These are phyloP conservation scores for Podila epicladia DNA, from an alignment of 192 early-diverging fungal species.

Conservation along the genomic window DNA sequence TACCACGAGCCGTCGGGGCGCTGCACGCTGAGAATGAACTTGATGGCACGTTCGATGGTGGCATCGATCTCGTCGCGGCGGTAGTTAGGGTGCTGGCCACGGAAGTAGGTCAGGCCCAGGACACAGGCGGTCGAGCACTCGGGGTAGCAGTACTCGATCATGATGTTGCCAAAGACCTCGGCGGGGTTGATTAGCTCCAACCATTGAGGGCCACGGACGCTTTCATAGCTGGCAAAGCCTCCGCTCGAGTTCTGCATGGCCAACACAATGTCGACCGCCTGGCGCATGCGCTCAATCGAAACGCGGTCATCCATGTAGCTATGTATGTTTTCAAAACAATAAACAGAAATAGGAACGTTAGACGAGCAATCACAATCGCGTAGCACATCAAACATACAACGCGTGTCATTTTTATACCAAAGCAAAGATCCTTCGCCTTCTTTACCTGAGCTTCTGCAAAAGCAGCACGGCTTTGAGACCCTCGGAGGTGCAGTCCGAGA, in stretches of 20 bases:
- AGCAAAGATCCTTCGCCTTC: slow-evolving; percentile 16
- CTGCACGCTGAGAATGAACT: slow-evolving; percentile 83
- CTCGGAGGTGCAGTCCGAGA: slow-evolving; percentile 96
- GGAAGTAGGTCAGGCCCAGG: slow-evolving; percentile 84
- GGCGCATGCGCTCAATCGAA: slow-evolving; percentile 73
- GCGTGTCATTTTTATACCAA: neutral
- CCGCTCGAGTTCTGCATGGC: slow-evolving; percentile 92
- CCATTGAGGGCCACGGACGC: slow-evolving; percentile 77
- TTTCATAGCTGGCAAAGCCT: slow-evolving; percentile 95
- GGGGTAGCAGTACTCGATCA: slow-evolving; percentile 97
- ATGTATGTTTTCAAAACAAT: neutral
- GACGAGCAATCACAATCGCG: neutral
- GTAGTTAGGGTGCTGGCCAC: slow-evolving; percentile 82
- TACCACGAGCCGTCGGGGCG: slow-evolving; percentile 90
- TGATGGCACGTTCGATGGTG: slow-evolving; percentile 62
- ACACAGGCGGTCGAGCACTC: slow-evolving; percentile 97
- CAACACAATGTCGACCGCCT: slow-evolving; percentile 92
- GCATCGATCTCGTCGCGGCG: slow-evolving; percentile 78
- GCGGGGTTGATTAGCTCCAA: slow-evolving; percentile 94
- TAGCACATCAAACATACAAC: neutral
- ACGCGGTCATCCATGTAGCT: slow-evolving; percentile 66
- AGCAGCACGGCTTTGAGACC: slow-evolving; percentile 85
- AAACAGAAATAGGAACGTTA: neutral
- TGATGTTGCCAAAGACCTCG: slow-evolving; percentile 97
- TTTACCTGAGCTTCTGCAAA: slow-evolving; percentile 72